Evolutionary conservation across 345 rosid species (phyloP).

Genomic region (Acer yangbiense): DNA sequence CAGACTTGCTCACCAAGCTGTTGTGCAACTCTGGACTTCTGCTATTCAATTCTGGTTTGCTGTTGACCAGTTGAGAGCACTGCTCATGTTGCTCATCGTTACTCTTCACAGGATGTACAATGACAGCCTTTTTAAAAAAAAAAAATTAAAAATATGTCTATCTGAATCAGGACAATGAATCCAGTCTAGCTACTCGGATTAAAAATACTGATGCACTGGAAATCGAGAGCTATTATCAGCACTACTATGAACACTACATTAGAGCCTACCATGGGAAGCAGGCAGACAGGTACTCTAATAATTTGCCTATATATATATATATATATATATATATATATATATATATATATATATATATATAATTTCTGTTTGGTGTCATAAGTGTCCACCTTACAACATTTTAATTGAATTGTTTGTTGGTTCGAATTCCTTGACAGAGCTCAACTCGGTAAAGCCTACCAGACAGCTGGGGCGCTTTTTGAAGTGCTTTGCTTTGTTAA

Average conservation of each 20-base stretch:
- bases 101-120: too few species aligned
- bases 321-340: too few species aligned
- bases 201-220: conserved; percentile 96
- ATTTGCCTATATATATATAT: neutral
- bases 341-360: too few species aligned
- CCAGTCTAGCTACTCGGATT: conserved; percentile 92
- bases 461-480: conserved; percentile 95
- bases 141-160: neutral
- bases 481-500: conserved; percentile 96
- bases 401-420: conserved; percentile 4
- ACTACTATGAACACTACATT: conserved; percentile 90
- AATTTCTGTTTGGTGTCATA: too few species aligned
- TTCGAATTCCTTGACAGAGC: conserved; percentile 57
- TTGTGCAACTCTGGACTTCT: too few species aligned
- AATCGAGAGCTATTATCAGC: conserved; percentile 89
- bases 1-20: too few species aligned
- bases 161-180: conserved; percentile 70
- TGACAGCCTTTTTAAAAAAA: too few species aligned
- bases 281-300: conserved; percentile 73
- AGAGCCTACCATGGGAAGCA: conserved; percentile 93
- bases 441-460: conserved; percentile 98
- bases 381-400: too few species aligned
- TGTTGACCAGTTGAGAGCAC: too few species aligned
- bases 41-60: too few species aligned
- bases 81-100: too few species aligned